Base-by-base conservation (phyloP, 257 asterid species). In the Ocimum tenuiflorum region DNA sequence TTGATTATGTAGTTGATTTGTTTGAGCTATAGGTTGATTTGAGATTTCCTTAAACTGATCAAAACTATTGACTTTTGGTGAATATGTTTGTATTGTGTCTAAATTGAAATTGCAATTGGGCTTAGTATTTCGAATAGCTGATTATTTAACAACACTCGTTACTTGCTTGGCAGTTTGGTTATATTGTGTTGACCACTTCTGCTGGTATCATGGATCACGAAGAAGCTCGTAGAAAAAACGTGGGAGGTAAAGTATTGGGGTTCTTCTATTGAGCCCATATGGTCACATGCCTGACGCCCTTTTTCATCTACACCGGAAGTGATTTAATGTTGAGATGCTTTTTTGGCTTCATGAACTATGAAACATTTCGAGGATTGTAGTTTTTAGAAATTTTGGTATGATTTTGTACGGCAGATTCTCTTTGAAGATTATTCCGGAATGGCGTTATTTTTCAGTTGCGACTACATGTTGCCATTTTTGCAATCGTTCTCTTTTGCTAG, bases 171-270 rank as follows among this genome's bases (percentile, higher is more conserved):
- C 77, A 76, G 77, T 76, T 76, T 60, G 80, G 80, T 6, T 76
- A 71, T 7, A 76, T 76, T 66, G 80, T 76, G 66, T 35, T 75
- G 71, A 75, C 80, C 15, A 75, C 80, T 3, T 75, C 80, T 22
- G 80, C 80, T 70, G 80, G 80, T 53, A 75, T 75, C 57, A 75
- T 75, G 80, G 80, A 75, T 46, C 80, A 75, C 8, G 80, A 75
- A 53, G 80, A 75, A 75, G 80, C 77, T 19, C 80, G 80, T 17
- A 70, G 76, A 49, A 75, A 75, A 51, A 75, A 70, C 33, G 80
- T 75, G n/a, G 77, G 80, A 27, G 80, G 80, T 17, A 75, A 75
- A 69, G 77, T 75, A 1, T 70, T 75, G 59, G 80, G 80, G 23
- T 75, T 75, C 80, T 75, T 75, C 63, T 75, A 76, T 23, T 76